Percentiles rank a stretch among this genome's conserved stretches.
Conservation (phyloP, 2,329 filamentous ascomycete genomes). For the Berkeleyomyces rouxiae region DNA sequence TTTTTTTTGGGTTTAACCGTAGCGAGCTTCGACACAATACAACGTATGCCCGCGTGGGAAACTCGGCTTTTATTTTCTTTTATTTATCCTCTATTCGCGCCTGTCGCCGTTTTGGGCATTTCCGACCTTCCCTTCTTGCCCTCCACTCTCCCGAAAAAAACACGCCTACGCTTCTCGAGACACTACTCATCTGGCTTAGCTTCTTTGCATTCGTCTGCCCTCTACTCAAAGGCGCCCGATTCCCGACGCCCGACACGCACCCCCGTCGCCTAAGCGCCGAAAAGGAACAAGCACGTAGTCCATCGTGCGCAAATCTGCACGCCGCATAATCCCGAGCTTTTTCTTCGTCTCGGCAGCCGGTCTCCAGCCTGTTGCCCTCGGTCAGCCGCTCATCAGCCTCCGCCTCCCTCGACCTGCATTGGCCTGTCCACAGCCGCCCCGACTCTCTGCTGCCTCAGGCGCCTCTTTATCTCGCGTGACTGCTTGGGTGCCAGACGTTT, state of each 20-base stretch:
- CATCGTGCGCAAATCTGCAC: background rate
- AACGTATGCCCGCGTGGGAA: background rate
- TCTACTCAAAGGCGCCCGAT: background rate
- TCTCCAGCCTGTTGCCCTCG: background rate
- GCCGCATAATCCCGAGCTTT: background rate
- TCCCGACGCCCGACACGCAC: background rate
- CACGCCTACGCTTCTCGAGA: background rate
- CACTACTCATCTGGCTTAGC: background rate
- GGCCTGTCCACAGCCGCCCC: too few species aligned
- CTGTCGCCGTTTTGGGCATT: background rate
- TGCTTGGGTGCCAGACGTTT: background rate
- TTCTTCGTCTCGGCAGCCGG: background rate
- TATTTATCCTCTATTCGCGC: background rate
- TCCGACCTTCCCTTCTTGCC: background rate
- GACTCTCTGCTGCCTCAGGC: too few species aligned
- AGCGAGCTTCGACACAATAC: background rate
- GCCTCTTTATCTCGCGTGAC: too few species aligned
- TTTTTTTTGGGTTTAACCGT: background rate
- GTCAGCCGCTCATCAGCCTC: too few species aligned
- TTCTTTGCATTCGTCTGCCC: background rate
- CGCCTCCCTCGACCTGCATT: too few species aligned
- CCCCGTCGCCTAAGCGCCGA: too few species aligned
- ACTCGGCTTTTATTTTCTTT: conserved; percentile 4
- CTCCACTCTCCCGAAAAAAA: background rate
- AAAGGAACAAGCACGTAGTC: background rate